phyloP scores from a whole-genome alignment of 495 filamentous ascomycete genomes.

The Penicillium silybi region DNA sequence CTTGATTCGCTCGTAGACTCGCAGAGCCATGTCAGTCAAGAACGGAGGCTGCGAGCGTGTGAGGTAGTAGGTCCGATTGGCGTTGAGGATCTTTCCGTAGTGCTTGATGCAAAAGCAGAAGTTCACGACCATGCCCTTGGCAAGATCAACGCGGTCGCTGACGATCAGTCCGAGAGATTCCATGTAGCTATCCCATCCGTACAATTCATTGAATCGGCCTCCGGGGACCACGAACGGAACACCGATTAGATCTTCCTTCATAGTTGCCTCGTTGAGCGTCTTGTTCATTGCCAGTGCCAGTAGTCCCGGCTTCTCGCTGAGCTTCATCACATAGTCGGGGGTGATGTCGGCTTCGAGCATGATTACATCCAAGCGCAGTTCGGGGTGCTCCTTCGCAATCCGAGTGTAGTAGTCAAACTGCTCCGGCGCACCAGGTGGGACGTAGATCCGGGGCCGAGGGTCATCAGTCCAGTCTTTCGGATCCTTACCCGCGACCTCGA shows the following conservation, averaged over 20 bases:
- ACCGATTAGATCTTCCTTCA: constrained; percentile 64
- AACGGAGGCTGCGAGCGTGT: constrained; percentile 93
- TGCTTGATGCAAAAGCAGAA: constrained; percentile 98
- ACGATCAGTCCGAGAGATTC: constrained; percentile 81
- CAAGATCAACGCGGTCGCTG: constrained; percentile 75
- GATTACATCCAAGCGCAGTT: constrained; percentile 81
- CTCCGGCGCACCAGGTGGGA: constrained; percentile 78
- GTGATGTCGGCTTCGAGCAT: constrained; percentile 68
- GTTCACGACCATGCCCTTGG: constrained; percentile 89
- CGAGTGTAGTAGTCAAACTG: constrained; percentile 84
- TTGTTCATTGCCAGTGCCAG: constrained; percentile 88
- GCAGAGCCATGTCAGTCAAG: constrained; percentile 92
- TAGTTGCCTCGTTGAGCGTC: constrained; percentile 56
- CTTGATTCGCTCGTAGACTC: constrained; percentile 83
- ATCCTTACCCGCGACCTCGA: constrained; percentile 78
- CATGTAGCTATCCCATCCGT: constrained; percentile 98
- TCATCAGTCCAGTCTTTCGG: constrained; percentile 89
- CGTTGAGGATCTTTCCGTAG: constrained; percentile 97
- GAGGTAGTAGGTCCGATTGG: constrained; percentile 93
- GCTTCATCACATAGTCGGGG: constrained; percentile 63
- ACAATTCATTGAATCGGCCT: constrained; percentile 94
- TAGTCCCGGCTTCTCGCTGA: constrained; percentile 83
- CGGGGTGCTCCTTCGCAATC: constrained; percentile 69
- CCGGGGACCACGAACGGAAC: constrained; percentile 94
- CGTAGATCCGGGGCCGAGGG: constrained; percentile 85